These are phyloP conservation scores for Apiospora rasikravindrae DNA, from an alignment of 2,329 filamentous ascomycete genomes.

Conservation along the genomic window DNA sequence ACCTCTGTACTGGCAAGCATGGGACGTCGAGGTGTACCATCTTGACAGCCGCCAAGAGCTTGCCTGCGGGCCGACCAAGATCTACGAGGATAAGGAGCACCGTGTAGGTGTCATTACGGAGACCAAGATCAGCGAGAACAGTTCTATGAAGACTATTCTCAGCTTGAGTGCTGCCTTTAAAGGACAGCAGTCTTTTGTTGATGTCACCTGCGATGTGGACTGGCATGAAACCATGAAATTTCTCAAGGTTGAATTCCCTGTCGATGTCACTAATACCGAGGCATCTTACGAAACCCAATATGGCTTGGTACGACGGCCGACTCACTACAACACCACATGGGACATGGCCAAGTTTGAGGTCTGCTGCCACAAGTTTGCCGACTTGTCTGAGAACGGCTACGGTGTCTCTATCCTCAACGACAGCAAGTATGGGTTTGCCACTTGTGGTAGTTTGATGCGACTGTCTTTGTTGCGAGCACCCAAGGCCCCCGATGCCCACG, in stretches of 20 bases:
- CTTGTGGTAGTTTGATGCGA: conserved; percentile 86
- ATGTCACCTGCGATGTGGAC: conserved; percentile 85
- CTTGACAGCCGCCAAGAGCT: conserved; percentile 85
- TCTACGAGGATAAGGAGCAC: conserved; percentile 74
- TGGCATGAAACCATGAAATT: conserved; percentile 98
- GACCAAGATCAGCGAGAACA: conserved; percentile 85
- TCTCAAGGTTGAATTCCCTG: conserved; percentile 97
- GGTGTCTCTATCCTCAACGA: conserved; percentile 94
- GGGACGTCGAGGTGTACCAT: conserved; percentile 98
- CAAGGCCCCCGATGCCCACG: conserved; percentile 91
- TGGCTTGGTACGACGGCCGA: conserved; percentile 85
- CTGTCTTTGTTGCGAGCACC: conserved; percentile 84
- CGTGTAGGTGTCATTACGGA: conserved; percentile 82
- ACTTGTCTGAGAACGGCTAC: conserved; percentile 85
- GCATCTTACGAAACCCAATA: conserved; percentile 96
- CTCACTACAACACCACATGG: conserved; percentile 97
- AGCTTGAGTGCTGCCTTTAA: conserved; percentile 73
- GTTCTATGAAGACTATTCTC: conserved; percentile 85
- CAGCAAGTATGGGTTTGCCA: conserved; percentile 95
- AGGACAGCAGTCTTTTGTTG: conserved; percentile 71
- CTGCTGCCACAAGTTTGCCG: conserved; percentile 93
- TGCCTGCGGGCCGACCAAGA: conserved; percentile 67
- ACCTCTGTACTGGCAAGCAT: conserved; percentile 95
- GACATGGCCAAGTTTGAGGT: conserved; percentile 99
- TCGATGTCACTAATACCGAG: conserved; percentile 87